A percentile compares a stretch with the other conserved stretches of the same genome.
Conservation (phyloP, 345 rosid species). For the Trapa incisa region DNA sequence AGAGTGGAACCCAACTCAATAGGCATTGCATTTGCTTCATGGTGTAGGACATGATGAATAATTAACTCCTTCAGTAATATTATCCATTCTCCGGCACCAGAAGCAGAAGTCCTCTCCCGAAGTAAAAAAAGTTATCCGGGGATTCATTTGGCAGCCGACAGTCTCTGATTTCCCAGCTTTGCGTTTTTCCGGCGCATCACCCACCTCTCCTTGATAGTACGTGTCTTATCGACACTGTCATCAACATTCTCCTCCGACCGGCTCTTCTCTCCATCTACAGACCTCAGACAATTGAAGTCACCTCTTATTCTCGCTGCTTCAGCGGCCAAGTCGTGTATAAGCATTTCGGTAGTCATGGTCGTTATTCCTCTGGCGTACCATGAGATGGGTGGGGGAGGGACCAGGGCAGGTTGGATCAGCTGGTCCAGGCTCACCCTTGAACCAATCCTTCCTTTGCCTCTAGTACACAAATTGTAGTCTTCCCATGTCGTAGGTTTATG, state of each 20-base stretch:
- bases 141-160: conserved; percentile 9
- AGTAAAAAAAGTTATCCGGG: background rate
- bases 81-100: background rate
- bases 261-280: conserved; percentile 11
- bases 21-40: too few relatives aligned
- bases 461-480: conserved; percentile 49
- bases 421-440: conserved; percentile 67
- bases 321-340: conserved; percentile 56
- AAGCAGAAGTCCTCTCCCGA: background rate
- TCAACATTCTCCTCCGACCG: background rate
- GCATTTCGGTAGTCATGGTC: conserved; percentile 67
- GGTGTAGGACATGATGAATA: too few relatives aligned
- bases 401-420: conserved; percentile 69
- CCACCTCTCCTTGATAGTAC: conserved; percentile 73
- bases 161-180: conserved; percentile 24
- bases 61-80: too few relatives aligned
- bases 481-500: conserved; percentile 52
- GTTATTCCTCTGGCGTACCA: conserved; percentile 95
- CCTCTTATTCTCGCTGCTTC: conserved; percentile 56
- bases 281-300: conserved; percentile 12
- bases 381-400: conserved; percentile 90
- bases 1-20: too few relatives aligned
- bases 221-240: conserved; percentile 8
- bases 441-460: conserved; percentile 76
- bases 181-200: conserved; percentile 37